These are phyloP conservation scores for Bruguiera sexangula DNA, from an alignment of 345 rosid species.

Conservation along the genomic window DNA sequence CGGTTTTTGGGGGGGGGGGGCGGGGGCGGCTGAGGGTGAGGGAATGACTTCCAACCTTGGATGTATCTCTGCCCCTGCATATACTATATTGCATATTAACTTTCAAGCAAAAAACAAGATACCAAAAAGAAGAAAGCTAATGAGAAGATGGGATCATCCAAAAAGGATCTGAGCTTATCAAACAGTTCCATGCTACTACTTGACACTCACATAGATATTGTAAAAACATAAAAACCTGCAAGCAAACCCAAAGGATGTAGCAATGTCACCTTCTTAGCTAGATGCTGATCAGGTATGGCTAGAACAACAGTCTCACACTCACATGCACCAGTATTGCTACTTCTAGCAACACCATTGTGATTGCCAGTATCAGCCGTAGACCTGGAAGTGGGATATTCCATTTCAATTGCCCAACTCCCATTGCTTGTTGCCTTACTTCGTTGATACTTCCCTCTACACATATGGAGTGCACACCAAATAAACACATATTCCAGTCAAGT, in stretches of 20 bases:
- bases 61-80: no score
- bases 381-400: slow-evolving; percentile 41
- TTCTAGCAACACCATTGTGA: slow-evolving; percentile 40
- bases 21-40: no score
- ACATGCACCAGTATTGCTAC: slow-evolving; percentile 42
- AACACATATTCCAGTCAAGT: neutral
- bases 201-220: neutral
- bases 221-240: neutral
- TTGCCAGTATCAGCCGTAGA: slow-evolving; percentile 40
- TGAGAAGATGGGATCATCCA: neutral
- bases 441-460: slow-evolving; percentile 36
- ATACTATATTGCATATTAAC: no score
- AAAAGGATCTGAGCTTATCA: no score
- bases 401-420: slow-evolving; percentile 43
- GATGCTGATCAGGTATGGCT: slow-evolving; percentile 36
- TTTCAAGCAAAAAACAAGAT: neutral
- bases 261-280: slow-evolving; percentile 45
- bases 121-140: neutral
- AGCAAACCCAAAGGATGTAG: slow-evolving; percentile 5
- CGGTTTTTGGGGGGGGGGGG: no score
- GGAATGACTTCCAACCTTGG: no score
- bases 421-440: slow-evolving; percentile 42
- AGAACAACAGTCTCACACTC: slow-evolving; percentile 30
- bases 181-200: neutral
- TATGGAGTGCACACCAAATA: neutral